A percentile compares a stretch with the other conserved stretches of the same genome.
These are phyloP conservation scores for Tritrichomonas musculus DNA, from an alignment of 208 protist species.

Conservation along the genomic window DNA sequence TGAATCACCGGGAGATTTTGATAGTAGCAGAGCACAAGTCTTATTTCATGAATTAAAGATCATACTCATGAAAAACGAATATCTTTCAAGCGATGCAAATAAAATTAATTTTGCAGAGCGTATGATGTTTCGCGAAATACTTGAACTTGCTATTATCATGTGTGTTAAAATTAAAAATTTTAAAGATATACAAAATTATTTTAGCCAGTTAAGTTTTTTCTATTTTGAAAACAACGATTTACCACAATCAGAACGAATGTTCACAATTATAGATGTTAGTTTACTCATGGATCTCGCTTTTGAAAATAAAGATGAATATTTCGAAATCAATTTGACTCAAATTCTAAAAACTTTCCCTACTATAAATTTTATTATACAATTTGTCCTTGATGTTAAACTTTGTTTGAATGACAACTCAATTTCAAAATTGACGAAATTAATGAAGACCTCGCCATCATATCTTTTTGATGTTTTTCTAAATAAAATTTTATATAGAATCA, in stretches of 20 bases:
- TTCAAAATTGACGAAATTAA: background rate
- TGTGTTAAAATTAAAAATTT: background rate
- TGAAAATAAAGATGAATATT: background rate
- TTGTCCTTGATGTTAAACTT: background rate
- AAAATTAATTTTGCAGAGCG: background rate
- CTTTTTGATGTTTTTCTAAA: background rate
- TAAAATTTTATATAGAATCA: background rate
- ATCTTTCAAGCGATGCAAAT: background rate
- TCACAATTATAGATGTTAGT: background rate
- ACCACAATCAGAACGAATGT: conserved; percentile 11
- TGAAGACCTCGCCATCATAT: background rate
- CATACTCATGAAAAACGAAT: background rate
- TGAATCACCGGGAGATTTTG: background rate
- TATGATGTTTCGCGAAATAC: background rate
- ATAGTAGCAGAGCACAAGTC: background rate
- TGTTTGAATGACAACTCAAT: background rate
- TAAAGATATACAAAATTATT: background rate
- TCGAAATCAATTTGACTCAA: background rate
- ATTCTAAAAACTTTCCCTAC: background rate
- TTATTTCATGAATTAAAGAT: background rate
- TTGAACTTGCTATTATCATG: background rate
- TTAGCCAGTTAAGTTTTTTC: background rate
- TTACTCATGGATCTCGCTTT: background rate
- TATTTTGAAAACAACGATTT: conserved; percentile 10
- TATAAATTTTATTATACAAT: background rate